Evolutionary conservation across 139 green algal genomes (phyloP), one percentile per base, ranked within the genome.

Genomic region (Pycnococcus provasolii): DNA sequence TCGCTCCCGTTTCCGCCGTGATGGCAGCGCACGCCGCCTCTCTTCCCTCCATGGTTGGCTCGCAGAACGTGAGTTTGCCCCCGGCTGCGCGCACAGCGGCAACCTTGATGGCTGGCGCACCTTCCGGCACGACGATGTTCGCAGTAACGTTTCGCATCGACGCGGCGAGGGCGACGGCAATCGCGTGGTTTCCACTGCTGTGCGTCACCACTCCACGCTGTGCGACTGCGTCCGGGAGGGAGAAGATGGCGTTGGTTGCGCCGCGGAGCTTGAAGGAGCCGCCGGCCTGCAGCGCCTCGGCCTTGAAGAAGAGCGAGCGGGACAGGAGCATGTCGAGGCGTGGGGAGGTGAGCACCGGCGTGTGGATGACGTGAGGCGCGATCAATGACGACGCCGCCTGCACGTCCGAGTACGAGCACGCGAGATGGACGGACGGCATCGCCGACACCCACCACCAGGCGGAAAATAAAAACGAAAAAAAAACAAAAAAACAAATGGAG

Each of bases 101-200:
- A 26, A 82, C 47, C 75, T 95, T 93, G 72, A 68, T 79, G 9
- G 72, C 45, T 0, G 88, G 87, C 3, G 85, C 80, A 65, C 79
- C 75, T 0, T 39, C 13, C 0, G 88, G 88, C 60, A 93, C 74
- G 3, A 93, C 81, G 9, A 95, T 87, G 64, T 85, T 52, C 0
- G 85, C 84, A 0, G 80, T 73, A n/a, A 91, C 82, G 47, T 80
- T 79, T 0, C 80, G 64, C 69, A 86, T 45, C 37, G 79, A 53
- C 0, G 83, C 84, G 3, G 84, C 82, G 2, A 77, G 47, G 0
- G 80, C 80, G 6, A 89, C 44, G 0, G 81, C 82, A 0, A 68
- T 77, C 0, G 79, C 87, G 72, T 92, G 86, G 71, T 92, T 92
- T 45, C 86, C 86, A 15, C 70, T 71, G 53, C 72, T 81, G 73